These are phyloP conservation scores for Aspergillus incahuasiensis DNA, from an alignment of 495 filamentous ascomycete species.

Conservation along the genomic window DNA sequence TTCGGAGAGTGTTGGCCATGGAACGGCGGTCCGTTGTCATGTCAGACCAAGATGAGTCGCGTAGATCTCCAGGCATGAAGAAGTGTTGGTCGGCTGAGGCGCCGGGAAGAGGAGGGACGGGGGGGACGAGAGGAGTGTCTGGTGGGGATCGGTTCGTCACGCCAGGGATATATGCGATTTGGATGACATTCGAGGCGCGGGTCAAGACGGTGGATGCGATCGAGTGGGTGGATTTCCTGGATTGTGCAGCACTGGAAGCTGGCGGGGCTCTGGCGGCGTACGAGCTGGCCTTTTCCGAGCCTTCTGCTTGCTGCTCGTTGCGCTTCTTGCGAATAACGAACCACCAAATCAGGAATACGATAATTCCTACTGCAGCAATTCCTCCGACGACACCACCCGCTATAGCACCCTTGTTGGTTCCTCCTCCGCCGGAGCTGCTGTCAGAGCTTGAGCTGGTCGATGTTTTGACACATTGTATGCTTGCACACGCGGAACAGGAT, in stretches of 20 bases:
- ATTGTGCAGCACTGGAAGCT: constrained; percentile 33
- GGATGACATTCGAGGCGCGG: constrained; percentile 95
- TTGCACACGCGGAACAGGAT: constrained; percentile 55
- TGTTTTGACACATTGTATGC: constrained; percentile 51
- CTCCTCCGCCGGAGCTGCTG: constrained; percentile 22
- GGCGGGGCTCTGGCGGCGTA: constrained; percentile 57
- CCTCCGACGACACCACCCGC: constrained; percentile 81
- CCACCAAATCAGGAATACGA: constrained; percentile 79
- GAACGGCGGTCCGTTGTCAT: constrained; percentile 62
- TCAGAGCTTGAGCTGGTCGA: constrained; percentile 26
- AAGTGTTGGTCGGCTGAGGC: constrained; percentile 77
- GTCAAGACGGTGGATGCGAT: constrained; percentile 95
- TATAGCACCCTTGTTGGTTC: constrained; percentile 72
- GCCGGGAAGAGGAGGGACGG: constrained; percentile 86
- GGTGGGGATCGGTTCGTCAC: constrained; percentile 89
- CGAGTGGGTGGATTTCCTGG: constrained; percentile 82
- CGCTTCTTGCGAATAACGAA: constrained; percentile 80
- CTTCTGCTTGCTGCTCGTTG: constrained; percentile 49
- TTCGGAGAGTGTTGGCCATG: constrained; percentile 59
- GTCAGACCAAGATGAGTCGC: constrained; percentile 78
- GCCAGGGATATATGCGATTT: constrained; percentile 97
- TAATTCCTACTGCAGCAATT: constrained; percentile 58
- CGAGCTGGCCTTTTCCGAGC: constrained; percentile 48
- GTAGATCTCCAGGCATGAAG: constrained; percentile 88
- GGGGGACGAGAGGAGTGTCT: constrained; percentile 81